Percentiles rank a stretch among this genome's conserved stretches.
phyloP scores from a whole-genome alignment of 2,329 filamentous ascomycete genomes.

The Fusarium equiseti region DNA sequence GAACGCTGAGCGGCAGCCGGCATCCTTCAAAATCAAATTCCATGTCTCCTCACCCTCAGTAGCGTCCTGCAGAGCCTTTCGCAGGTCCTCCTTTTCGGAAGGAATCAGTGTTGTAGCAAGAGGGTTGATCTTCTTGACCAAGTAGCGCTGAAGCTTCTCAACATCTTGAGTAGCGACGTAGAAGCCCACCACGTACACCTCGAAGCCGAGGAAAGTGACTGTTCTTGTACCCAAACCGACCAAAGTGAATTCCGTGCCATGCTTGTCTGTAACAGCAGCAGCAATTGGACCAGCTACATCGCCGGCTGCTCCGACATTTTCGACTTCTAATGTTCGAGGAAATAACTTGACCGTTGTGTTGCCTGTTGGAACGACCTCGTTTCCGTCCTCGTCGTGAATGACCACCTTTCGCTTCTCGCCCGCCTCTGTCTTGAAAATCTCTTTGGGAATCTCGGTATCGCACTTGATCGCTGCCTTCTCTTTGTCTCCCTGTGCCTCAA shows the following conservation, averaged over 20 bases:
- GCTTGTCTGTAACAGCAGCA: slow-evolving; percentile 54
- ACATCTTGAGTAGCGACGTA: slow-evolving; percentile 91
- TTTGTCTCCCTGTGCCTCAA: slow-evolving; percentile 51
- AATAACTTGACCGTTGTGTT: slow-evolving; percentile 84
- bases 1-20: slow-evolving; percentile 80
- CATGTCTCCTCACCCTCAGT: slow-evolving; percentile 78
- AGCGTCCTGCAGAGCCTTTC: slow-evolving; percentile 76
- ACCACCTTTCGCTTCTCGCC: slow-evolving; percentile 68
- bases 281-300: slow-evolving; percentile 51
- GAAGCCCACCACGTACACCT: slow-evolving; percentile 94
- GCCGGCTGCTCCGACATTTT: slow-evolving; percentile 52
- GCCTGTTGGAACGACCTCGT: slow-evolving; percentile 83
- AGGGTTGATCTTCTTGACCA: slow-evolving; percentile 81
- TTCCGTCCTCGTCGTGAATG: slow-evolving; percentile 74
- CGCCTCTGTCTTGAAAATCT: slow-evolving; percentile 62
- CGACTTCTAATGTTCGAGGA: slow-evolving; percentile 77
- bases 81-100: slow-evolving; percentile 81
- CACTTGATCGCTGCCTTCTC: slow-evolving; percentile 58
- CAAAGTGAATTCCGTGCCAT: slow-evolving; percentile 81
- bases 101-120: slow-evolving; percentile 86
- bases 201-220: slow-evolving; percentile 88
- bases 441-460: slow-evolving; percentile 55
- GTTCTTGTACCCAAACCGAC: slow-evolving; percentile 89
- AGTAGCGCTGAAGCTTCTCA: slow-evolving; percentile 78
- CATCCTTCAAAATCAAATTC: slow-evolving; percentile 74